phyloP scores from a whole-genome alignment of 2,329 filamentous ascomycete genomes.

The Curvularia hawaiiensis region DNA sequence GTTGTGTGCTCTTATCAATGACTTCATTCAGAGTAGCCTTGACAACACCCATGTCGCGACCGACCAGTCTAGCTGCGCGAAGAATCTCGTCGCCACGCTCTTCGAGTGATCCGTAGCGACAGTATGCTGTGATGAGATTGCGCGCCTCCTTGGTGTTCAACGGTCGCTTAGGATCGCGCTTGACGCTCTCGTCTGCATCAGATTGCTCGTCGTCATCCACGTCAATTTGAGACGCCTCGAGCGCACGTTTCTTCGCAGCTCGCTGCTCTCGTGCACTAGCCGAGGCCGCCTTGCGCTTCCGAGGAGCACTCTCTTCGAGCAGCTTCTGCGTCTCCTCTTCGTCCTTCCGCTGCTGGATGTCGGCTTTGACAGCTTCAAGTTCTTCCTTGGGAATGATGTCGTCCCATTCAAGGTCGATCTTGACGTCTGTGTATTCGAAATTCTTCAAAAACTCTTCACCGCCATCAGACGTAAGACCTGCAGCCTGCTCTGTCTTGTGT shows the following conservation, averaged over 20 bases:
- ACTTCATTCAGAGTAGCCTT: constrained; percentile 78
- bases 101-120: constrained; percentile 88
- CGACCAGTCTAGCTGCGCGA: constrained; percentile 80
- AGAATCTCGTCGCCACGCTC: constrained; percentile 88
- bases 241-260: constrained; percentile 71
- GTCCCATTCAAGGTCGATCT: constrained; percentile 96
- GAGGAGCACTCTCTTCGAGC: constrained; percentile 83
- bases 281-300: constrained; percentile 68
- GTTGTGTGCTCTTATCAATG: constrained; percentile 69
- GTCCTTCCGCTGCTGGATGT: constrained; percentile 83
- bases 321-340: constrained; percentile 82
- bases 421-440: constrained; percentile 95
- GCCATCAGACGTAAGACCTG: constrained; percentile 92
- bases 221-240: constrained; percentile 68
- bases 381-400: constrained; percentile 96
- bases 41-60: constrained; percentile 82
- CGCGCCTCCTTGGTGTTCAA: constrained; percentile 92
- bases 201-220: constrained; percentile 62
- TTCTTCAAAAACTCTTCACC: constrained; percentile 93
- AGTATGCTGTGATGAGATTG: constrained; percentile 87
- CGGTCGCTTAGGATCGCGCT: constrained; percentile 82
- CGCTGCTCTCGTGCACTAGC: constrained; percentile 68
- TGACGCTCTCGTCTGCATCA: constrained; percentile 54
- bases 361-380: constrained; percentile 84
- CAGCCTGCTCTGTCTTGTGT: constrained; percentile 93